Conservation (phyloP, 2,329 filamentous ascomycete species). For the Tympanopsis confertula region DNA sequence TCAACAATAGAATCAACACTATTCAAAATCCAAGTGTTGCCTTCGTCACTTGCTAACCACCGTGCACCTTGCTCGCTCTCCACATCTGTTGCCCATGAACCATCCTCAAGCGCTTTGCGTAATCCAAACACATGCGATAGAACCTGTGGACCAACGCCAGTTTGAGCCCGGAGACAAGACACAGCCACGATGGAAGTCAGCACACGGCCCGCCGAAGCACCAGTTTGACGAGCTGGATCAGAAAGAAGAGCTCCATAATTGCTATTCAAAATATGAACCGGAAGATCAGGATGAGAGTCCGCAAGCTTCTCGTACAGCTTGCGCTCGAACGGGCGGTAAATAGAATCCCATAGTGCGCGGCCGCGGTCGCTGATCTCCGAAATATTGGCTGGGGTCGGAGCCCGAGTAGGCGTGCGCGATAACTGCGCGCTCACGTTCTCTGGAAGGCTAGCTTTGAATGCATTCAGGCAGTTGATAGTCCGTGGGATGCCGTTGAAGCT, state of each 20-base stretch:
- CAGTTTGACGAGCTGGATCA: slow-evolving; percentile 41
- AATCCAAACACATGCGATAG: slow-evolving; percentile 71
- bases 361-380: slow-evolving; percentile 44
- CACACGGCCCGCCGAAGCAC: slow-evolving; percentile 50
- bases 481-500: slow-evolving; percentile 74
- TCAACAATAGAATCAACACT: slow-evolving; percentile 48
- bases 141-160: slow-evolving; percentile 73
- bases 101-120: slow-evolving; percentile 64
- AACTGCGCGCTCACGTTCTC: slow-evolving; percentile 38
- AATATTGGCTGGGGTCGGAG: slow-evolving; percentile 38
- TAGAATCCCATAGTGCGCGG: slow-evolving; percentile 58
- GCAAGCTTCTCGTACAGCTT: slow-evolving; percentile 64
- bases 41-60: slow-evolving; percentile 56
- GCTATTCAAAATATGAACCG: slow-evolving; percentile 64
- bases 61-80: slow-evolving; percentile 33
- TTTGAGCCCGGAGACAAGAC: slow-evolving; percentile 65
- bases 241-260: slow-evolving; percentile 67
- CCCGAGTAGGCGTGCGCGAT: slow-evolving; percentile 42
- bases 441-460: slow-evolving; percentile 55
- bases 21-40: slow-evolving; percentile 50
- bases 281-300: slow-evolving; percentile 68
- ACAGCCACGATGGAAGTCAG: slow-evolving; percentile 66
- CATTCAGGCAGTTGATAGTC: slow-evolving; percentile 70
- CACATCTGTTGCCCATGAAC: slow-evolving; percentile 35
- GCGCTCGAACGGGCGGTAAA: slow-evolving; percentile 64